phyloP scores from a whole-genome alignment of 2,329 filamentous ascomycete genomes.

The Blastomyces percursus region DNA sequence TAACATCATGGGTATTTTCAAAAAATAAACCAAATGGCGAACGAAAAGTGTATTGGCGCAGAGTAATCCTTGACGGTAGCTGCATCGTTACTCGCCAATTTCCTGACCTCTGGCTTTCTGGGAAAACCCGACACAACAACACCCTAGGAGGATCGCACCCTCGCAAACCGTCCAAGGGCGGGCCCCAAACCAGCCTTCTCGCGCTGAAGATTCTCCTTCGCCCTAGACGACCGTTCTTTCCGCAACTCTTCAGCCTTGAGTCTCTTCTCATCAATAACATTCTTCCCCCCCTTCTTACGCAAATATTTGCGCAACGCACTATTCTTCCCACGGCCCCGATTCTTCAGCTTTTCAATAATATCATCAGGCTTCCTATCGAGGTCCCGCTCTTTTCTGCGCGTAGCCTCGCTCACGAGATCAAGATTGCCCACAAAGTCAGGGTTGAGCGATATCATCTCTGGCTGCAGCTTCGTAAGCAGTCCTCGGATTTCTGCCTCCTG shows the following conservation, averaged over 20 bases:
- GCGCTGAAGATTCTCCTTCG: constrained; percentile 54
- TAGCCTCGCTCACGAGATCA: constrained; percentile 67
- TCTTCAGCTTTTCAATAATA: constrained; percentile 50
- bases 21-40: background rate
- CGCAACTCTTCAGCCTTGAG: constrained; percentile 74
- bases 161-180: constrained; percentile 73
- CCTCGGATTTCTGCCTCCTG: constrained; percentile 84
- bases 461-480: constrained; percentile 85
- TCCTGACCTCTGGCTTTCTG: background rate
- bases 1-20: constrained; percentile 2
- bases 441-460: constrained; percentile 93
- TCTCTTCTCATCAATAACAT: constrained; percentile 92
- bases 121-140: background rate
- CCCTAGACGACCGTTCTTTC: constrained; percentile 55
- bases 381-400: constrained; percentile 65
- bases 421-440: constrained; percentile 85
- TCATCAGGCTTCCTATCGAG: constrained; percentile 60
- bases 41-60: background rate
- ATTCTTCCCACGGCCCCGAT: constrained; percentile 80
- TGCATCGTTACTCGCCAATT: background rate
- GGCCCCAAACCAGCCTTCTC: constrained; percentile 71
- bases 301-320: constrained; percentile 77
- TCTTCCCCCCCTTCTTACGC: constrained; percentile 82
- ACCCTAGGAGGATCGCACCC: constrained; percentile 2
- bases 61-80: background rate